A percentile compares a stretch with the other conserved stretches of the same genome.
Evolutionary conservation across 306 rosid species (phyloP).

Genomic region (Clitoria ternatea): DNA sequence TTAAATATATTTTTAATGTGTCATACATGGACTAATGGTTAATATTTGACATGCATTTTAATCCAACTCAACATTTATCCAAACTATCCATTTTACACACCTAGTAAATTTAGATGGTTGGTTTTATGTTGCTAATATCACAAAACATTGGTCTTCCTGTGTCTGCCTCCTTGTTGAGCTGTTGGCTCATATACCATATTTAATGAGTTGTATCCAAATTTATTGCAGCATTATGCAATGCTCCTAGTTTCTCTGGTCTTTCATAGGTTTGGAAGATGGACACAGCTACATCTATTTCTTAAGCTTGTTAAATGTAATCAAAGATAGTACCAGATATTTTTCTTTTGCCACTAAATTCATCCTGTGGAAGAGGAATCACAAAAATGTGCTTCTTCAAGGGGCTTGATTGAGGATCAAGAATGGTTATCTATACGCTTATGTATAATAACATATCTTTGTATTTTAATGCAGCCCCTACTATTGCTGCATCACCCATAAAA

Average conservation of each 20-base stretch:
- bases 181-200: not conserved
- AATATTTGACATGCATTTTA: too few species aligned
- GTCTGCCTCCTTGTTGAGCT: not conserved
- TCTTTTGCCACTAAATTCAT: not conserved
- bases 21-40: too few species aligned
- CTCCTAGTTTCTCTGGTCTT: not conserved
- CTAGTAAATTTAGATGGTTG: constrained; percentile 7
- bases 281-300: not conserved
- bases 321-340: not conserved
- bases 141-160: not conserved
- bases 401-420: constrained; percentile 3
- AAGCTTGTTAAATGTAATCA: constrained; percentile 3
- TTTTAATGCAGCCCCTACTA: constrained; percentile 58
- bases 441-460: constrained; percentile 22
- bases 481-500: constrained; percentile 50
- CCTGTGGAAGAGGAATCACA: not conserved
- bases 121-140: not conserved
- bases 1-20: too few species aligned
- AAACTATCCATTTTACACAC: too few species aligned
- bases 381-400: not conserved
- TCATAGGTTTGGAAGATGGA: constrained; percentile 1
- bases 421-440: not conserved
- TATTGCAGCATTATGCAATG: not conserved
- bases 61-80: too few species aligned
- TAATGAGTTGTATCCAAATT: not conserved